Conservation (phyloP, 2,329 filamentous ascomycete genomes). For the Talaromyces marneffei region DNA sequence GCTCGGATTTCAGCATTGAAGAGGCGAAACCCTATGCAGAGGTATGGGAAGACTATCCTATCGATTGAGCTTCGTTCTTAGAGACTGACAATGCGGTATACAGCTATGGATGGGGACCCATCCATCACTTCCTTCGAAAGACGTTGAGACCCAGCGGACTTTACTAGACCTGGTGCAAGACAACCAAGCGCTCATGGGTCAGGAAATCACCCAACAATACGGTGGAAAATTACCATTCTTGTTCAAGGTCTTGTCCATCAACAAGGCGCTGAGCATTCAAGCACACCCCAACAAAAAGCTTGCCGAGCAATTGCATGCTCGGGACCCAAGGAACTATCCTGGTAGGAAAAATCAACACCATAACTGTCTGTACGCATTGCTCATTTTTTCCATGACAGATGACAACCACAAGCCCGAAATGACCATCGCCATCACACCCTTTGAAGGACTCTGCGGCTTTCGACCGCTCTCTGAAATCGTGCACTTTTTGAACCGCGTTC, state of each 20-base stretch:
- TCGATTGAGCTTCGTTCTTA: not conserved
- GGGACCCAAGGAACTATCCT: conserved; percentile 89
- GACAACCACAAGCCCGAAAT: conserved; percentile 99
- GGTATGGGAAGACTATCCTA: conserved; percentile 45
- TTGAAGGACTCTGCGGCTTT: conserved; percentile 95
- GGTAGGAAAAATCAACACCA: conserved; percentile 32
- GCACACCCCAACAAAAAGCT: conserved; percentile 95
- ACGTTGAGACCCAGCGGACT: conserved; percentile 74
- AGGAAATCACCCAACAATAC: conserved; percentile 67
- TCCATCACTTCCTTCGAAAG: conserved; percentile 88
- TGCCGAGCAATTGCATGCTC: conserved; percentile 78
- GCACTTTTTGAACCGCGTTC: conserved; percentile 68
- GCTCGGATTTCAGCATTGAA: conserved; percentile 68
- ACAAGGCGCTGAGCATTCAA: conserved; percentile 94
- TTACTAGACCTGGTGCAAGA: conserved; percentile 82
- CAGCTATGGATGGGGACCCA: conserved; percentile 99
- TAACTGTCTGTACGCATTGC: not conserved
- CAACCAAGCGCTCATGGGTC: conserved; percentile 75
- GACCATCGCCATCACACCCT: conserved; percentile 94
- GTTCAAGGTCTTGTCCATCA: conserved; percentile 95
- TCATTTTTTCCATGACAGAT: conserved; percentile 44
- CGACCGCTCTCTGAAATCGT: conserved; percentile 78
- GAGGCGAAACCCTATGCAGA: conserved; percentile 91
- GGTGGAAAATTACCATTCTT: conserved; percentile 83
- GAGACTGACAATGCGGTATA: not conserved